Evolutionary conservation across 176 grass and related monocot species (phyloP).

Genomic region (Carex littledalei): DNA sequence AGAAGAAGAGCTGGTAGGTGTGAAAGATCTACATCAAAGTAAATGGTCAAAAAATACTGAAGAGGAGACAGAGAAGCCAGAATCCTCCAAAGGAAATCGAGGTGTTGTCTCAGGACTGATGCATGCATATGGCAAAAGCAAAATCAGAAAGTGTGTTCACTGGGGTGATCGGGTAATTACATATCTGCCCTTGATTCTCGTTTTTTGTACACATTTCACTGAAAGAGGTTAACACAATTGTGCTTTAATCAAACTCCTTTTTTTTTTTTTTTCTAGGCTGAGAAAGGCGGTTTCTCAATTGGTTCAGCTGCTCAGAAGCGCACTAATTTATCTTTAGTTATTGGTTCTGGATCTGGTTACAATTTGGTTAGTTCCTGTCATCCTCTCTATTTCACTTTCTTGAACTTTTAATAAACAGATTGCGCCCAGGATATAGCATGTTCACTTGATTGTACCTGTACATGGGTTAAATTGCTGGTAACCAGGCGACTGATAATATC

Average conservation of each 20-base stretch:
- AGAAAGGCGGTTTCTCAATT: constrained; percentile 88
- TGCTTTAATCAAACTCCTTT: background rate
- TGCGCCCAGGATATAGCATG: constrained; percentile 9
- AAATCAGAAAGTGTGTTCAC: constrained; percentile 33
- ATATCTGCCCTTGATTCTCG: constrained; percentile 12
- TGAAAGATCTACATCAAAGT: constrained; percentile 72
- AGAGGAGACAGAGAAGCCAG: constrained; percentile 47
- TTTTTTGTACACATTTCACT: constrained; percentile 7
- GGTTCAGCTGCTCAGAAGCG: constrained; percentile 60
- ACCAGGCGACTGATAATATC: background rate
- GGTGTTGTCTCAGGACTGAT: constrained; percentile 63
- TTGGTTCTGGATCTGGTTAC: constrained; percentile 91
- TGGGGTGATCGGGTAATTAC: constrained; percentile 89
- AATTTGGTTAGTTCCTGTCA: constrained; percentile 62
- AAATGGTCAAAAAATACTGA: constrained; percentile 96
- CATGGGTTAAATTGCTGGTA: constrained; percentile 8
- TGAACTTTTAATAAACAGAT: constrained; percentile 7
- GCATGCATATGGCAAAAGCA: constrained; percentile 39
- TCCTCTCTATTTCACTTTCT: constrained; percentile 1
- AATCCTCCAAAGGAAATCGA: constrained; percentile 30
- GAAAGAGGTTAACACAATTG: background rate
- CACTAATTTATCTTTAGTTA: constrained; percentile 58
- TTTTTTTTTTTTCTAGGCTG: constrained; percentile 33
- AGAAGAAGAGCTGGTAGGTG: constrained; percentile 43
- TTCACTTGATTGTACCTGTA: constrained; percentile 14